Base-by-base conservation (phyloP, 2,329 filamentous ascomycete genomes). In the Monosporascus ibericus region DNA sequence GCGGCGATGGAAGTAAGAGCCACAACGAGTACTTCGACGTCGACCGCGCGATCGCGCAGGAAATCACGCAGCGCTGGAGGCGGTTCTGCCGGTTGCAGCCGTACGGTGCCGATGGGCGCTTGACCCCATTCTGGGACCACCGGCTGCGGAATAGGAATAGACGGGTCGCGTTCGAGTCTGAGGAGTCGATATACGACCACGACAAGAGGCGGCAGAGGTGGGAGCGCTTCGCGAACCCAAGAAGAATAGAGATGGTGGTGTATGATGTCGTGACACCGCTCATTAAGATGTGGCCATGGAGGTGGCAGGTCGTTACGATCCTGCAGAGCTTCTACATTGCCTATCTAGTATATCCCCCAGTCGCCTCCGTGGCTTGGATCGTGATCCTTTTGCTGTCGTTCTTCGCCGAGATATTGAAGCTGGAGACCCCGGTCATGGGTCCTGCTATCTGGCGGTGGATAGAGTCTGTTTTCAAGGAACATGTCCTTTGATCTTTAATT, bases 11-110 rank as follows among this genome's bases (percentile, higher is more conserved):
- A 1, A 18, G 17, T 24, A n/a, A 1, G n/a, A 24, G 14, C 8
- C 52, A 55, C 47, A n/a, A 37, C 17, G 52, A 55, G 24, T 55
- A 55, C 42, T 55, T 55, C 42, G 42, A 50, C 5, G 27, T 55
- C 24, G 52, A 55, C 14, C 36, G n/a, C 5, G 25, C 40, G 1
- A 34, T 30, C 0, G 50, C 52, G 6, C 44, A 36, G 39, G 25
- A 42, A n/a, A 46, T 44, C 34, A 40, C 48, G 34, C 42, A 38
- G n/a, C 27, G 42, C 37, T 55, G 52, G 52, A 34, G 52, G 15
- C 22, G 30, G 22, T 55, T 55, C 42, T 55, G 52, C 47, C 18
- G 24, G 22, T 42, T 44, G 4, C 17, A 47, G 6, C 52, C 52
- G 6, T 55, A 55, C 50, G 47, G 51, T 27, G 38, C 44, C 20